Evolutionary conservation across 768 basidiomycete genomes (phyloP).

Genomic region (Udeniomyces megalosporus): DNA sequence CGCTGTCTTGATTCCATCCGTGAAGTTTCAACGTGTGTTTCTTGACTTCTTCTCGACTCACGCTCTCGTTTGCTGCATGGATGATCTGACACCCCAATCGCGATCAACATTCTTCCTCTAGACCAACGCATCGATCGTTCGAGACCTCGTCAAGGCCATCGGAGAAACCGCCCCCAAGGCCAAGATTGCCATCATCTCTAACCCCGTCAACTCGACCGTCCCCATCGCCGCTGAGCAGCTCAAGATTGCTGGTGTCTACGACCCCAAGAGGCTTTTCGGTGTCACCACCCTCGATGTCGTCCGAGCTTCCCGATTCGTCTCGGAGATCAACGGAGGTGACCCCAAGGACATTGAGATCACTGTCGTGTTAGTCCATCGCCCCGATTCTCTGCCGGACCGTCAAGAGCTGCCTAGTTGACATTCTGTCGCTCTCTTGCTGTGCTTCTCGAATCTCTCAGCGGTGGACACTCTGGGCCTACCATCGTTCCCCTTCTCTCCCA

Average conservation of each 20-base stretch:
- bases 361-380: background rate
- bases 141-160: slow-evolving; percentile 78
- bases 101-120: slow-evolving; percentile 27
- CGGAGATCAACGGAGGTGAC: slow-evolving; percentile 47
- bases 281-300: slow-evolving; percentile 96
- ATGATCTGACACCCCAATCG: background rate
- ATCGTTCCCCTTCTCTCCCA: slow-evolving; percentile 90
- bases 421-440: background rate
- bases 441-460: slow-evolving; percentile 32
- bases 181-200: slow-evolving; percentile 88
- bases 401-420: background rate
- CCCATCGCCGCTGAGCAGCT: slow-evolving; percentile 90
- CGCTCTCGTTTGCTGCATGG: too few species aligned
- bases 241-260: slow-evolving; percentile 79
- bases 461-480: slow-evolving; percentile 85
- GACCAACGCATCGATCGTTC: slow-evolving; percentile 97
- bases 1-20: background rate
- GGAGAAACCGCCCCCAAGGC: slow-evolving; percentile 74
- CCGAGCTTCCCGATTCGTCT: slow-evolving; percentile 89
- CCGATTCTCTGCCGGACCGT: background rate
- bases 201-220: slow-evolving; percentile 98
- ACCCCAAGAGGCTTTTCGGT: slow-evolving; percentile 90
- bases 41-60: background rate
- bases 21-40: background rate
- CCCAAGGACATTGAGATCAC: slow-evolving; percentile 33